Evolutionary conservation across 83 land plant species (phyloP).

Genomic region (Diphasiastrum complanatum): DNA sequence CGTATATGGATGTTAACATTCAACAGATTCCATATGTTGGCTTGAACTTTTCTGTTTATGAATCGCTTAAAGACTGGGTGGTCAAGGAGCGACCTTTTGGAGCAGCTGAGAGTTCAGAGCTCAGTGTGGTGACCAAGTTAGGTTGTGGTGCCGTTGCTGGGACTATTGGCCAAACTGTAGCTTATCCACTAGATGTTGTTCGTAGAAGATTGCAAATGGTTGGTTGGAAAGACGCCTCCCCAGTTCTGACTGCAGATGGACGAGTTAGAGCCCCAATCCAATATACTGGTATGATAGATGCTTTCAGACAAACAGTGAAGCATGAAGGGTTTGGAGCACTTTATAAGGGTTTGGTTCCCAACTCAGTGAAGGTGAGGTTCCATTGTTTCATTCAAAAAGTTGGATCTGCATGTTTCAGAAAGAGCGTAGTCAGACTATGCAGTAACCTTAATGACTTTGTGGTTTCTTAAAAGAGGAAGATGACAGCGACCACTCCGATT

Average conservation of each 20-base stretch:
- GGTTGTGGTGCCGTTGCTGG: slow-evolving; percentile 97
- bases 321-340: slow-evolving; percentile 78
- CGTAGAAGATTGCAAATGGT: slow-evolving; percentile 96
- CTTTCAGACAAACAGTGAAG: slow-evolving; percentile 67
- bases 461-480: no score
- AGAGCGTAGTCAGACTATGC: no score
- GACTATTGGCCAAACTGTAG: slow-evolving; percentile 90
- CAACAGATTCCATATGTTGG: slow-evolving; percentile 97
- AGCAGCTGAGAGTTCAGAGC: slow-evolving; percentile 43
- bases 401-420: no score
- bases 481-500: no score
- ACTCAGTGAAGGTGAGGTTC: slow-evolving; percentile 85
- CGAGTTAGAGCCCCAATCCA: slow-evolving; percentile 43
- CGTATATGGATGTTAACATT: no score
- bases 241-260: slow-evolving; percentile 69
- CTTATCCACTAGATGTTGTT: slow-evolving; percentile 90
- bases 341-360: slow-evolving; percentile 85
- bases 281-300: slow-evolving; percentile 78
- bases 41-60: slow-evolving; percentile 91
- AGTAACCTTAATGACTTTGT: no score
- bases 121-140: slow-evolving; percentile 60
- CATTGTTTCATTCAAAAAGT: no score
- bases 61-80: slow-evolving; percentile 79
- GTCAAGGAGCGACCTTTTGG: slow-evolving; percentile 48
- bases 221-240: slow-evolving; percentile 82